Conservation (phyloP, 495 filamentous ascomycete species). For the Talaromyces borbonicus region DNA sequence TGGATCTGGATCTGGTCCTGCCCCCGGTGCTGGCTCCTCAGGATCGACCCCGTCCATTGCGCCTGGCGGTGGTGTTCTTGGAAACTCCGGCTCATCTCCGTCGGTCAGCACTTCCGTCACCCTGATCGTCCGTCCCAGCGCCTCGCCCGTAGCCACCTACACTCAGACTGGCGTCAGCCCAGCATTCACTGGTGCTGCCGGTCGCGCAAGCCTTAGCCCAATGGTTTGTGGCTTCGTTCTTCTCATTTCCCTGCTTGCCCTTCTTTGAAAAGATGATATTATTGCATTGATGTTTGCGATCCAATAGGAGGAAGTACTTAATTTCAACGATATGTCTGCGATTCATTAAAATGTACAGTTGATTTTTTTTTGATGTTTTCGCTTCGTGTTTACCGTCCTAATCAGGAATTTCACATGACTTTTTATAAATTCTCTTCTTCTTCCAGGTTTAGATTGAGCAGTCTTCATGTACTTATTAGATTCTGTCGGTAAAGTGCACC, state of each 20-base stretch:
- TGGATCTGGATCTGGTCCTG: slow-evolving; percentile 3
- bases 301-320: not conserved
- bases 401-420: not conserved
- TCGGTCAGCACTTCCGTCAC: not conserved
- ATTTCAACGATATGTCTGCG: slow-evolving; percentile 5
- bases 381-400: not conserved
- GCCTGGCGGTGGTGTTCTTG: not conserved
- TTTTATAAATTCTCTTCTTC: not conserved
- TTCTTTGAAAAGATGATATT: slow-evolving; percentile 4
- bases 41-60: not conserved
- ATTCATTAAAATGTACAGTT: slow-evolving; percentile 4
- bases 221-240: slow-evolving; percentile 1
- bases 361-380: not conserved
- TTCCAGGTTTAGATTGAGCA: not conserved
- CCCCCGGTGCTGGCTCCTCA: not conserved
- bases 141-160: not conserved
- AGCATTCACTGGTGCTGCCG: slow-evolving; percentile 8
- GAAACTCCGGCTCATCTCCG: not conserved
- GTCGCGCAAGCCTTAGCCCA: slow-evolving; percentile 4
- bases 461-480: slow-evolving; percentile 1
- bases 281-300: not conserved
- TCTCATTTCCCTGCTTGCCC: not conserved
- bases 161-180: slow-evolving; percentile 6
- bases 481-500: not conserved
- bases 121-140: not conserved